Base-by-base conservation (phyloP, 2,329 filamentous ascomycete species). In the Colletotrichum lindemuthianum region DNA sequence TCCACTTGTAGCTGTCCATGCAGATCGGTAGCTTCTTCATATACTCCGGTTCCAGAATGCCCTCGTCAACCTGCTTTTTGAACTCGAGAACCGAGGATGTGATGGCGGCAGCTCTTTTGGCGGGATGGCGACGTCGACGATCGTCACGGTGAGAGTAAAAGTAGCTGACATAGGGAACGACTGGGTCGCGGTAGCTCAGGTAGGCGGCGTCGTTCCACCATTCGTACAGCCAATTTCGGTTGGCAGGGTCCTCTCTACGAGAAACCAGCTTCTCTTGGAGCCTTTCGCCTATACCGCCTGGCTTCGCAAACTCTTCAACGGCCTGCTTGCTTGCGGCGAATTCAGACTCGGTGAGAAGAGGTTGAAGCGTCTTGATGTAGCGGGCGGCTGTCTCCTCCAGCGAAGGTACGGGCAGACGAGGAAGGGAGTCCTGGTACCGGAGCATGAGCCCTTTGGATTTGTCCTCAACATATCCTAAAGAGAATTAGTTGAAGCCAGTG, bases 171-270 rank as follows among this genome's bases (percentile, higher is more conserved):
- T 98, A 99, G 67, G 96, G 96, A 15, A 98, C 92, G 50, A 99
- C 92, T 10, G 96, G 96, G 77, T 98, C 96, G 70, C 95, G 91
- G 83, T 98, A 98, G 69, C 82, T 86, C 69, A 99, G 88, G 80
- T 99, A 99, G 63, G 96, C 96, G 5, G 89, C 88, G 57, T 97
- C 88, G 77, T 99, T 98, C 96, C 96, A 99, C 96, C 96, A 99
- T 71, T 99, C 95, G 71, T 91, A 89, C 61, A 99, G 85, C 96
- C 96, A 99, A 81, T 98, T 99, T 82, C 91, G 93, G 75, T 86
- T 81, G 67, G 91, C 90, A 53, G 94, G 90, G 70, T 97, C 88
- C 70, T 93, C 91, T 67, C 92, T 87, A 68, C 89, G 88, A 63
- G 91, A 92, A 55, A 95, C 73, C 69, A 99, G 84, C 77, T 95